Base-by-base conservation (phyloP, 257 asterid genomes). In the Craterostigma plantagineum region DNA sequence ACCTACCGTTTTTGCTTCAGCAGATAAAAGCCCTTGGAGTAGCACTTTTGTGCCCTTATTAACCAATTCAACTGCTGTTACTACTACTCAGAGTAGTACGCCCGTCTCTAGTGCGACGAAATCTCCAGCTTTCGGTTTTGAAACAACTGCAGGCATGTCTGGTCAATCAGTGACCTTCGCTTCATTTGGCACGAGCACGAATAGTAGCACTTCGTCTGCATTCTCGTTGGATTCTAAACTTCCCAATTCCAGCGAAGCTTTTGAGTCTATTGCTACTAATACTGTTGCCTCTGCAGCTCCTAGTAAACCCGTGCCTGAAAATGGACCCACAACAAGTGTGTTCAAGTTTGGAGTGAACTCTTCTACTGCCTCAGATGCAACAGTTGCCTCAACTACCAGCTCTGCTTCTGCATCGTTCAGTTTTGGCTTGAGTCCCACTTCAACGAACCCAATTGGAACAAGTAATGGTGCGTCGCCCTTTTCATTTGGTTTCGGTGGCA, bases 201-300 rank as follows among this genome's bases (percentile, higher is more conserved):
- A 6, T 6, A n/a, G n/a, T n/a, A 23, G 30, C 30, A 23, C 30
- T 23, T 23, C 30, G 4, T 23, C 30, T 23, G 30, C 6, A 2
- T 2, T 6, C 30, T 6, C 30, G 30, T 23, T 23, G 30, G 30
- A 50, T 42, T 42, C 66, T 23, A 63, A 43, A 48, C 35, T 10
- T 10, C 39, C 30, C 7, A 47, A 23, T 56, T 35, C 59, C 18
- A 58, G 27, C 50, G 34, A 4, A 27, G 42, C 42, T 47, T 65
- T 65, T 27, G 68, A 68, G 49, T 55, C 49, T 42, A 47, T 63
- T 60, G 53, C 72, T 23, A 23, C 30, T 6, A 23, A 23, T 30
- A 44, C 63, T 0, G 62, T 66, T 51, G 52, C 84, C 60, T 48
- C 78, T 16, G 61, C 73, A 10, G 70, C 52, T 35, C 17, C 69